Conservation (phyloP, 2,329 filamentous ascomycete genomes). For the Alternaria brassicicola region DNA sequence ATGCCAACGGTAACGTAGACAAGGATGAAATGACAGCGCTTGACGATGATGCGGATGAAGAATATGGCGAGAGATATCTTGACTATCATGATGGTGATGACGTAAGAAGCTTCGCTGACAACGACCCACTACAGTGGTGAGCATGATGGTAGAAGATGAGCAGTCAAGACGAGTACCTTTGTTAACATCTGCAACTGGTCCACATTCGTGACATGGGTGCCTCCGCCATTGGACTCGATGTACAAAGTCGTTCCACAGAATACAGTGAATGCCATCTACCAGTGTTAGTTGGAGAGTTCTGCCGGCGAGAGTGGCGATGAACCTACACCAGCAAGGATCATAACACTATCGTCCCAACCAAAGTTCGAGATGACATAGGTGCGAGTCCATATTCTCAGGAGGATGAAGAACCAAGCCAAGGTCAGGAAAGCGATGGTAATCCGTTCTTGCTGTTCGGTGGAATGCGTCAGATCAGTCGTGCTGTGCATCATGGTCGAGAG, state of each 20-base stretch:
- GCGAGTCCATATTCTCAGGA: constrained; percentile 51
- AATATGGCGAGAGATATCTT: constrained; percentile 56
- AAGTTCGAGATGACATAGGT: constrained; percentile 48
- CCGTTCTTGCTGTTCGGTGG: constrained; percentile 29
- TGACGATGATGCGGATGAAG: constrained; percentile 53
- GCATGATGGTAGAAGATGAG: neutral
- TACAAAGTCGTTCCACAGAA: constrained; percentile 39
- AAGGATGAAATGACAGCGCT: constrained; percentile 48
- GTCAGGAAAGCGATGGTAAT: constrained; percentile 46
- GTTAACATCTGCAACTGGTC: constrained; percentile 32
- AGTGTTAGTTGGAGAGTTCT: constrained; percentile 4
- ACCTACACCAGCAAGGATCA: constrained; percentile 49
- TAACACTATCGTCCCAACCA: constrained; percentile 53
- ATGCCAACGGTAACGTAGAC: constrained; percentile 48
- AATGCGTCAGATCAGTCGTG: constrained; percentile 19
- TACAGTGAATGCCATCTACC: constrained; percentile 43
- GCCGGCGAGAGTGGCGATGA: neutral
- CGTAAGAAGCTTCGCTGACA: constrained; percentile 48
- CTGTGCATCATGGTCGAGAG: constrained; percentile 16
- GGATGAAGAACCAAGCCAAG: constrained; percentile 48
- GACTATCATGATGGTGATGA: constrained; percentile 49
- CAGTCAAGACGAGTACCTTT: constrained; percentile 26
- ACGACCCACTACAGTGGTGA: constrained; percentile 40
- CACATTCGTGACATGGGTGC: constrained; percentile 38
- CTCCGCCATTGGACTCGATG: constrained; percentile 40